These are phyloP conservation scores for Termitomyces sp. DNA, from an alignment of 768 basidiomycete species.

Conservation along the genomic window DNA sequence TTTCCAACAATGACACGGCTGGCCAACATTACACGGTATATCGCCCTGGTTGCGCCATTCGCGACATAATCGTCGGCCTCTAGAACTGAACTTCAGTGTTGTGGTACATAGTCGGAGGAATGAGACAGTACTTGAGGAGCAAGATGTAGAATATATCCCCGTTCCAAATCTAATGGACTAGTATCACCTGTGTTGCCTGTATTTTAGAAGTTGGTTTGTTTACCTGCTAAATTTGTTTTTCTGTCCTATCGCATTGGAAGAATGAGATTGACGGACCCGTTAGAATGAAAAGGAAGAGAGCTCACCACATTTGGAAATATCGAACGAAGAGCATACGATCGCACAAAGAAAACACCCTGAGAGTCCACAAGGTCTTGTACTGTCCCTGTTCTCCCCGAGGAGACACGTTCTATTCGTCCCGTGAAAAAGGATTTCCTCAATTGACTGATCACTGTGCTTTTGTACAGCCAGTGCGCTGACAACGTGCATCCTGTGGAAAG, in stretches of 20 bases:
- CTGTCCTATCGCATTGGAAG: conserved; percentile 9
- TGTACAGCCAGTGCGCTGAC: conserved; percentile 17
- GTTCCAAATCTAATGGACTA: conserved; percentile 48
- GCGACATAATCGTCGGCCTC: conserved; percentile 63
- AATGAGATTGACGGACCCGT: neutral
- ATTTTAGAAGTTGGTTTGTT: neutral
- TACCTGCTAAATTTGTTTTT: conserved; percentile 53
- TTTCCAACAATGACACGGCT: conserved; percentile 63
- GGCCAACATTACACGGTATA: conserved; percentile 46
- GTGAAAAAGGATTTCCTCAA: conserved; percentile 61
- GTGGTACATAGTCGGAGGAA: neutral
- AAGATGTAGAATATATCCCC: conserved; percentile 62
- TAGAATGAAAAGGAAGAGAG: neutral
- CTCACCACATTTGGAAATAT: conserved; percentile 51
- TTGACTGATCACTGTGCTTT: conserved; percentile 25
- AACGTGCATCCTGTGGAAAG: conserved; percentile 22
- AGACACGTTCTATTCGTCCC: conserved; percentile 58
- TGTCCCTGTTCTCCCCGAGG: conserved; percentile 45
- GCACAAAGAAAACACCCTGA: conserved; percentile 50
- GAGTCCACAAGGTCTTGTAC: conserved; percentile 42
- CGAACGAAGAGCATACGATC: conserved; percentile 55
- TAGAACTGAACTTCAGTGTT: conserved; percentile 16
- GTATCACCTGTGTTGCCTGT: neutral
- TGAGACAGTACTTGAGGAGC: conserved; percentile 49
- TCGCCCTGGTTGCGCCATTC: conserved; percentile 35